Evolutionary conservation across 371 early-diverging fungal species (phyloP).

Genomic region (Mucor saturninus): DNA sequence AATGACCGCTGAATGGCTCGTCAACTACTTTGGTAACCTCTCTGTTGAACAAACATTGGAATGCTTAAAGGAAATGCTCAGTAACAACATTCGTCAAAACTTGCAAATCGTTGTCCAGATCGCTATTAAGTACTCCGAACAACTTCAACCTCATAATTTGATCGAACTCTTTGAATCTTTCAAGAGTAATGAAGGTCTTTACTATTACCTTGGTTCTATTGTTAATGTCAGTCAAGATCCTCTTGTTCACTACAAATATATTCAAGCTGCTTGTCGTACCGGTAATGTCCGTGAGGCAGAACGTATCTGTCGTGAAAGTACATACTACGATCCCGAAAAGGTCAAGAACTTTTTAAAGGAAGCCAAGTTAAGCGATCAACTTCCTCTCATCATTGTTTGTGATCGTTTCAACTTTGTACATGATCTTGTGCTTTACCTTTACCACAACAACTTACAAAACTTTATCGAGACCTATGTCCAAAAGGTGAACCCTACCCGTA

Average conservation of each 20-base stretch:
- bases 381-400: conserved; percentile 97
- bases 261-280: conserved; percentile 92
- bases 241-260: conserved; percentile 97
- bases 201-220: conserved; percentile 93
- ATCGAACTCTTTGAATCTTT: conserved; percentile 90
- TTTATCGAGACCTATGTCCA: conserved; percentile 98
- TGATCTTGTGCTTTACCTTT: conserved; percentile 94
- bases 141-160: conserved; percentile 84
- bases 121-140: conserved; percentile 95
- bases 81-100: conserved; percentile 89
- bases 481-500: conserved; percentile 93
- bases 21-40: conserved; percentile 91
- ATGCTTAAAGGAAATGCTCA: conserved; percentile 89
- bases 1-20: conserved; percentile 86
- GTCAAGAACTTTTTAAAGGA: conserved; percentile 99
- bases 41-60: conserved; percentile 95
- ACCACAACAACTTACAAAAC: conserved; percentile 90
- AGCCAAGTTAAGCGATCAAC: conserved; percentile 91
- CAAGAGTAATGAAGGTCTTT: conserved; percentile 93
- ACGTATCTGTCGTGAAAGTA: conserved; percentile 95
- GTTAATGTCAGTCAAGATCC: conserved; percentile 95
- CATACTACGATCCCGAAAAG: conserved; percentile 94
- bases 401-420: conserved; percentile 97
- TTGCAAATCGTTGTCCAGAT: conserved; percentile 94
- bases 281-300: conserved; percentile 98